Percentiles rank a stretch among this genome's conserved stretches.
phyloP scores from a whole-genome alignment of 2,329 filamentous ascomycete species.

The Diaporthe vexans region DNA sequence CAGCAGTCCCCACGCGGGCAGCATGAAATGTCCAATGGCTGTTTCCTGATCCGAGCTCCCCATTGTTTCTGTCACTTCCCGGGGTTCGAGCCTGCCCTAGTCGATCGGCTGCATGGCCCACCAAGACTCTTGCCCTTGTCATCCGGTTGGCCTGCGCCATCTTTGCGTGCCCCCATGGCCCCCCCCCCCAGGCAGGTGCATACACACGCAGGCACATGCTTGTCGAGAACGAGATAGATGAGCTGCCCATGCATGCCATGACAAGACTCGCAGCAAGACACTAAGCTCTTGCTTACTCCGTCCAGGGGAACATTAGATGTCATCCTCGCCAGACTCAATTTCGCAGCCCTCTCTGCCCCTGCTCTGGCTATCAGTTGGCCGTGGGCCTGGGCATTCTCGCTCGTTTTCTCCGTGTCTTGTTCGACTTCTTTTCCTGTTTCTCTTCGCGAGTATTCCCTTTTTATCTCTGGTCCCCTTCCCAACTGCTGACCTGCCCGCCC shows the following conservation, averaged over 20 bases:
- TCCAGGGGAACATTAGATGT: conserved; percentile 22
- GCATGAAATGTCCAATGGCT: neutral
- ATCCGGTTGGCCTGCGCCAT: neutral
- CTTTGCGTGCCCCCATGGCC: too few relatives aligned
- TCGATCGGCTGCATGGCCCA: conserved; percentile 3
- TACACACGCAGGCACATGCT: conserved; percentile 21
- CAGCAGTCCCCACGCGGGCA: conserved; percentile 22
- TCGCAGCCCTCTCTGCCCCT: conserved; percentile 24
- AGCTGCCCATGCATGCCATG: neutral
- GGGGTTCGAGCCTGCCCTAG: neutral
- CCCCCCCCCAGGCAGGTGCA: too few relatives aligned
- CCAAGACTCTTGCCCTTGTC: too few relatives aligned
- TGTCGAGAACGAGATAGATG: conserved; percentile 30
- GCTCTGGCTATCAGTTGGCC: neutral
- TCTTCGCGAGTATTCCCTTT: neutral
- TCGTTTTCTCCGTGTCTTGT: neutral
- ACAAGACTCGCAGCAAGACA: neutral
- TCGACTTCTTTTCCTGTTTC: neutral
- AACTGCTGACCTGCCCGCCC: neutral
- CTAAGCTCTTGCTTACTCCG: conserved; percentile 22
- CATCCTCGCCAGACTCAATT: conserved; percentile 14
- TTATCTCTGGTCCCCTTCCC: neutral
- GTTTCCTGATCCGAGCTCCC: conserved; percentile 16
- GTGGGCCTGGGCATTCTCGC: conserved; percentile 10
- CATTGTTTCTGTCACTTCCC: conserved; percentile 28